These are phyloP conservation scores for Vaccinium vitisidaea DNA, from an alignment of 148 eudicot genomes.

Conservation along the genomic window DNA sequence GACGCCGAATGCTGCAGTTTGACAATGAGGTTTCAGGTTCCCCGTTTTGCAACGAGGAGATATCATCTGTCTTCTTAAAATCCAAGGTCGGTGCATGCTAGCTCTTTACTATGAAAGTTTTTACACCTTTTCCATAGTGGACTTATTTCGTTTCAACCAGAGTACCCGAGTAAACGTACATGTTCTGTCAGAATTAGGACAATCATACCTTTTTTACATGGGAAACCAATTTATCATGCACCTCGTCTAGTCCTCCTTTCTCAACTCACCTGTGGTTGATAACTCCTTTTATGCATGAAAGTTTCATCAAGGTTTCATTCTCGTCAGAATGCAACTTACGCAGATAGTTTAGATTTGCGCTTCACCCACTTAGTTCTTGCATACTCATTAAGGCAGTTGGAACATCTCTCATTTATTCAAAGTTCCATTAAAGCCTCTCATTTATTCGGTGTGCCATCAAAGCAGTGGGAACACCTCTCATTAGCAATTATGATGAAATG, in stretches of 20 bases:
- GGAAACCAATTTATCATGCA: conserved; percentile 1
- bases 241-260: neutral
- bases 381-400: neutral
- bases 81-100: conserved; percentile 52
- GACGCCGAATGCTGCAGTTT: conserved; percentile 78
- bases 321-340: neutral
- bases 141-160: neutral
- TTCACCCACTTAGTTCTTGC: neutral
- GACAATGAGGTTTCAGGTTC: conserved; percentile 37
- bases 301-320: neutral
- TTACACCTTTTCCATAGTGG: neutral
- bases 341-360: neutral
- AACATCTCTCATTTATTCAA: neutral
- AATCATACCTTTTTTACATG: neutral
- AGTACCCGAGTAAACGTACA: neutral
- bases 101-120: neutral
- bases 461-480: neutral
- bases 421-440: too few species aligned
- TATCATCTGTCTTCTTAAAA: conserved; percentile 52
- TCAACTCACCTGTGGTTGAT: neutral
- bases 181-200: neutral
- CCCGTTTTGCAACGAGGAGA: conserved; percentile 42
- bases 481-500: neutral
- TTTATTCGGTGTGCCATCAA: neutral
- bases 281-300: neutral